Percentiles rank a stretch among this genome's conserved stretches.
Evolutionary conservation across 2,329 filamentous ascomycete genomes (phyloP).

Genomic region (Penicillium sp.): DNA sequence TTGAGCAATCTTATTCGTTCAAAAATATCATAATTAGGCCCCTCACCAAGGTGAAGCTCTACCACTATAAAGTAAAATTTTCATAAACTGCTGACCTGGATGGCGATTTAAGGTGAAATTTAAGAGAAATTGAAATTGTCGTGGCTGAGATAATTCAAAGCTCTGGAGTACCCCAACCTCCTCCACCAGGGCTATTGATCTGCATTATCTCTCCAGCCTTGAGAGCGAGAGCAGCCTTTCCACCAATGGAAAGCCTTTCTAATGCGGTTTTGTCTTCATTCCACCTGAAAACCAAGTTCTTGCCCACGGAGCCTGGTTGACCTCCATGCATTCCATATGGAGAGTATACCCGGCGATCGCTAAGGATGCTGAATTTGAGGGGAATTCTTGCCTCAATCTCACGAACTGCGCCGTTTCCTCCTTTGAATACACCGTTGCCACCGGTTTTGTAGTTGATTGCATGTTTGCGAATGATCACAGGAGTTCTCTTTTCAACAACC

Average conservation of each 20-base stretch:
- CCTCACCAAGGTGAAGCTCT: too few relatives aligned
- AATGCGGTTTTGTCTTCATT: constrained; percentile 4
- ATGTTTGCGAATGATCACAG: constrained; percentile 71
- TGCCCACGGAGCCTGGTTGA: constrained; percentile 57
- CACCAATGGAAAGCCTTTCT: constrained; percentile 3
- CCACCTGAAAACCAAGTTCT: constrained; percentile 3
- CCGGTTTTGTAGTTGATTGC: constrained; percentile 63
- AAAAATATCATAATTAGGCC: too few relatives aligned
- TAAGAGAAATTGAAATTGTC: too few relatives aligned
- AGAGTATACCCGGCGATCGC: constrained; percentile 68
- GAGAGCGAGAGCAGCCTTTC: constrained; percentile 2
- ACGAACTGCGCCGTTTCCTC: constrained; percentile 72
- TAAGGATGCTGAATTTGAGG: constrained; percentile 72
- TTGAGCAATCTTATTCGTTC: too few relatives aligned
- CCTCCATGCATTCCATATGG: constrained; percentile 81
- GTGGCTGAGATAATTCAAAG: too few relatives aligned
- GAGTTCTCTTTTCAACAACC: constrained; percentile 74
- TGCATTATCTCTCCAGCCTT: constrained; percentile 7
- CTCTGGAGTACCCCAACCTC: neutral
- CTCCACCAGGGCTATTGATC: constrained; percentile 6
- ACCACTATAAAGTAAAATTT: too few relatives aligned
- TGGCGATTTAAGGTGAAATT: too few relatives aligned
- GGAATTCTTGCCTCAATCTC: constrained; percentile 80
- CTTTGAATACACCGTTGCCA: constrained; percentile 64
- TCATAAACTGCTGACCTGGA: too few relatives aligned